Percentiles rank a stretch among this genome's conserved stretches.
phyloP scores from a whole-genome alignment of 176 grass and related monocot genomes.

The Raddia guianensis region DNA sequence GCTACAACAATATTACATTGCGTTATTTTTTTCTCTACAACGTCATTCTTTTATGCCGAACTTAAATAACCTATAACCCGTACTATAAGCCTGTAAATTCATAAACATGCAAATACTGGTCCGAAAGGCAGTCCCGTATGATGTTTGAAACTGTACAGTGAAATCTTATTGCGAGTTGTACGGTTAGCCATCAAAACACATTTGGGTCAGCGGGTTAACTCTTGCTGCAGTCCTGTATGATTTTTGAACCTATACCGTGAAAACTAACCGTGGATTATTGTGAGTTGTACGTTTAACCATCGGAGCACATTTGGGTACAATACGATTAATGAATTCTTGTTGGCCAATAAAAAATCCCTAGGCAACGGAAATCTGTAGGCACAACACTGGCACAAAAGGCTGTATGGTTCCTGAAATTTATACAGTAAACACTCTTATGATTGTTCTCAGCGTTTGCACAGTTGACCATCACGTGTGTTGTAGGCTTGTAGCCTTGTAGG shows the following conservation, averaged over 20 bases:
- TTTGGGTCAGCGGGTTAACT: background rate
- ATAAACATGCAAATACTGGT: background rate
- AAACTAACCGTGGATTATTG: too few species aligned
- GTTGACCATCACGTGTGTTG: background rate
- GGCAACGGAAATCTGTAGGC: background rate
- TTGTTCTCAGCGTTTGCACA: background rate
- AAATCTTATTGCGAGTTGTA: background rate
- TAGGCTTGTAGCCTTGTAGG: background rate
- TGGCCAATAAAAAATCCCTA: background rate
- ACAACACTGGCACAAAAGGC: background rate
- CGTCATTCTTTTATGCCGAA: background rate
- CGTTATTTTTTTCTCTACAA: background rate
- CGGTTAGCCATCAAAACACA: background rate
- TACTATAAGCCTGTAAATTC: background rate
- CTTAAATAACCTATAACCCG: background rate
- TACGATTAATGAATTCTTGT: too few species aligned
- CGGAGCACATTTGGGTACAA: background rate
- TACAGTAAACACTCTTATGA: background rate
- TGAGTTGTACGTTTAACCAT: background rate
- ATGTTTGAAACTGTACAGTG: constrained; percentile 3
- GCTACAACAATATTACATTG: too few species aligned
- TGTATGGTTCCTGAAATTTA: constrained; percentile 17
- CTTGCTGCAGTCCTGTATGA: background rate
- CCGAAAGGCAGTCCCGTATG: background rate
- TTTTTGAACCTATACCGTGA: constrained; percentile 2